phyloP scores from a whole-genome alignment of 2,329 filamentous ascomycete species.

The Stylonectria norvegica region DNA sequence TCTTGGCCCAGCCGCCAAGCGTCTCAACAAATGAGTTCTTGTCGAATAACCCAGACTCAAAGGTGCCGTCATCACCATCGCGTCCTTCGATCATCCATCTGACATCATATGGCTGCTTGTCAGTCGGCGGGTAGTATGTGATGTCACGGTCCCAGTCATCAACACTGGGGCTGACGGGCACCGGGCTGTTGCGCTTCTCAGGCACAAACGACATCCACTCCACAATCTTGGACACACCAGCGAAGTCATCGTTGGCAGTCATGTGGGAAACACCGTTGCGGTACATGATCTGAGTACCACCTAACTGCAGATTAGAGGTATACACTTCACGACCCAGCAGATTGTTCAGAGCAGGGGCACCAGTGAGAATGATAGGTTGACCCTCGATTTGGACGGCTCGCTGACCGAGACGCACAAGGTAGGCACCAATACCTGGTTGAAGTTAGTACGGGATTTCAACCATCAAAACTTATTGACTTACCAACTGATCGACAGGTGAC shows the following conservation, averaged over 20 bases:
- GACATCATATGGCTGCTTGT: slow-evolving; percentile 87
- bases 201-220: slow-evolving; percentile 98
- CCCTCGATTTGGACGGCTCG: slow-evolving; percentile 98
- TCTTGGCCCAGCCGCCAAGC: slow-evolving; percentile 94
- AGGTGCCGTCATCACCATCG: slow-evolving; percentile 66
- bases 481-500: slow-evolving; percentile 98
- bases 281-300: slow-evolving; percentile 99
- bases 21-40: slow-evolving; percentile 95
- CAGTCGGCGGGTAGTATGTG: slow-evolving; percentile 73
- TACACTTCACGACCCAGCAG: slow-evolving; percentile 96
- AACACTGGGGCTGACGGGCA: slow-evolving; percentile 82
- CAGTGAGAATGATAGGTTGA: slow-evolving; percentile 97
- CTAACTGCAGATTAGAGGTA: slow-evolving; percentile 97
- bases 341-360: slow-evolving; percentile 97
- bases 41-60: slow-evolving; percentile 90
- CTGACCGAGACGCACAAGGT: slow-evolving; percentile 95
- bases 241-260: slow-evolving; percentile 96
- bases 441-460: slow-evolving; percentile 31
- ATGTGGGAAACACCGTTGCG: slow-evolving; percentile 99
- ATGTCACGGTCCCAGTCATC: slow-evolving; percentile 94
- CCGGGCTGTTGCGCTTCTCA: slow-evolving; percentile 87
- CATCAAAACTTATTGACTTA: slow-evolving; percentile 37
- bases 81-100: slow-evolving; percentile 89
- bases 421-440: slow-evolving; percentile 79
- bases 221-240: slow-evolving; percentile 95